These are phyloP conservation scores for Xylariomycetidae sp. DNA, from an alignment of 2,329 filamentous ascomycete genomes.

Conservation along the genomic window DNA sequence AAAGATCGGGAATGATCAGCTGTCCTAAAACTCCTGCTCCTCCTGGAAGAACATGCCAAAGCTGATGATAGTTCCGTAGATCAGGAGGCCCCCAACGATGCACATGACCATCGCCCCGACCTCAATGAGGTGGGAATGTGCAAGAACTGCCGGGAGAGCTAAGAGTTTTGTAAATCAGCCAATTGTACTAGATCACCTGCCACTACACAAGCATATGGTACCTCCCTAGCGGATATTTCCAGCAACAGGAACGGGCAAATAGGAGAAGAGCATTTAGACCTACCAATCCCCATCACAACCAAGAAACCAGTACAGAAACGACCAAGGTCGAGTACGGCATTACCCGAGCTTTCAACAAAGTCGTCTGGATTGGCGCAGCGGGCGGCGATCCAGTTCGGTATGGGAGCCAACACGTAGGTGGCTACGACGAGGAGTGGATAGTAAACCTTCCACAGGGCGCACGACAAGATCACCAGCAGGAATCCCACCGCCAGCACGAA, in stretches of 20 bases:
- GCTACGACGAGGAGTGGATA: constrained; percentile 91
- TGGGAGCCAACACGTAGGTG: constrained; percentile 86
- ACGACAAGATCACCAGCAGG: constrained; percentile 96
- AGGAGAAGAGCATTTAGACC: too few species aligned
- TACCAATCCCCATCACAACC: constrained; percentile 96
- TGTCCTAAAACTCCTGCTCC: constrained; percentile 81
- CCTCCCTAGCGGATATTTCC: constrained; percentile 1
- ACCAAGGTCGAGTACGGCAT: constrained; percentile 84
- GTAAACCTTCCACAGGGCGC: constrained; percentile 91
- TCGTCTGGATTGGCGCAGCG: constrained; percentile 90
- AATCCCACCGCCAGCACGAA: constrained; percentile 99
- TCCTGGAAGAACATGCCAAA: constrained; percentile 98
- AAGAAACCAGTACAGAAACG: constrained; percentile 92
- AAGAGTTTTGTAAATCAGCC: constrained; percentile 1
- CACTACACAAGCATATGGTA: not conserved
- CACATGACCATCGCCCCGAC: constrained; percentile 91
- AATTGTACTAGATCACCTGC: not conserved
- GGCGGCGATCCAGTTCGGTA: constrained; percentile 94
- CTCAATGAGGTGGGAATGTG: constrained; percentile 78
- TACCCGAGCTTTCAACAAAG: constrained; percentile 81
- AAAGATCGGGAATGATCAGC: too few species aligned
- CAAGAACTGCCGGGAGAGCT: constrained; percentile 85
- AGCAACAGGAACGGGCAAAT: not conserved
- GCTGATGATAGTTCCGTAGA: constrained; percentile 97
- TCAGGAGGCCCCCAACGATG: constrained; percentile 82